A percentile compares a stretch with the other conserved stretches of the same genome.
Evolutionary conservation across 257 asterid species (phyloP).

Genomic region (Penstemon eatonii): DNA sequence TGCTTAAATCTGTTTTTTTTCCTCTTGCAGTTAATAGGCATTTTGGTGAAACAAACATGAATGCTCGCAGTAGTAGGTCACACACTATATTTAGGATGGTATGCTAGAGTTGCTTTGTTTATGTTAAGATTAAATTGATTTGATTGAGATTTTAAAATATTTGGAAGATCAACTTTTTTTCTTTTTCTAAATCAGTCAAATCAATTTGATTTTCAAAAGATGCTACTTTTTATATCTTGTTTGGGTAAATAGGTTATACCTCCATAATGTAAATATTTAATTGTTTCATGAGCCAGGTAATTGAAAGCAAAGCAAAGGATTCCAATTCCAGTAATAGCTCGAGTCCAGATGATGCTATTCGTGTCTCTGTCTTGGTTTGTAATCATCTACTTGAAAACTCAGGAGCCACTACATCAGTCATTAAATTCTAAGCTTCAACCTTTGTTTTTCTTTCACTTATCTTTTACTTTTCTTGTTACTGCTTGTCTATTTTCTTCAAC

Average conservation of each 20-base stretch:
- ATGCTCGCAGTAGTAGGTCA: slow-evolving; percentile 93
- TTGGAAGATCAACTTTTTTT: too few species aligned
- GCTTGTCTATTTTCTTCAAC: slow-evolving; percentile 28
- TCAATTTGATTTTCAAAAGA: background rate
- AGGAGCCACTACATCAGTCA: slow-evolving; percentile 4
- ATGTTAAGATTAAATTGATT: background rate
- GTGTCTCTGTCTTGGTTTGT: slow-evolving; percentile 95
- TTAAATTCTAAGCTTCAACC: background rate
- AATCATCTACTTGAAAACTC: slow-evolving; percentile 16
- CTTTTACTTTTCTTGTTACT: slow-evolving; percentile 9
- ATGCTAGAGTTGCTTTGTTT: slow-evolving; percentile 27
- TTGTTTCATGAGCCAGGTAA: slow-evolving; percentile 56
- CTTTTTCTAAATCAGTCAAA: too few species aligned
- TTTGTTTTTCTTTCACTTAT: background rate
- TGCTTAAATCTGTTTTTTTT: slow-evolving; percentile 23
- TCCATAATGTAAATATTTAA: background rate
- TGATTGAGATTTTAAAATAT: too few species aligned
- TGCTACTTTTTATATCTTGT: slow-evolving; percentile 22
- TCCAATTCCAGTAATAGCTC: slow-evolving; percentile 33
- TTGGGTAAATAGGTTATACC: slow-evolving; percentile 16
- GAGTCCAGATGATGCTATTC: slow-evolving; percentile 77
- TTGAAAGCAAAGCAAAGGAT: slow-evolving; percentile 86
- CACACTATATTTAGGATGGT: slow-evolving; percentile 99
- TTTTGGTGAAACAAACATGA: slow-evolving; percentile 98
- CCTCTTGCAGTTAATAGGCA: slow-evolving; percentile 79